phyloP scores from a whole-genome alignment of 164 flowering plant genomes.

The Chimonanthus salicifolius region DNA sequence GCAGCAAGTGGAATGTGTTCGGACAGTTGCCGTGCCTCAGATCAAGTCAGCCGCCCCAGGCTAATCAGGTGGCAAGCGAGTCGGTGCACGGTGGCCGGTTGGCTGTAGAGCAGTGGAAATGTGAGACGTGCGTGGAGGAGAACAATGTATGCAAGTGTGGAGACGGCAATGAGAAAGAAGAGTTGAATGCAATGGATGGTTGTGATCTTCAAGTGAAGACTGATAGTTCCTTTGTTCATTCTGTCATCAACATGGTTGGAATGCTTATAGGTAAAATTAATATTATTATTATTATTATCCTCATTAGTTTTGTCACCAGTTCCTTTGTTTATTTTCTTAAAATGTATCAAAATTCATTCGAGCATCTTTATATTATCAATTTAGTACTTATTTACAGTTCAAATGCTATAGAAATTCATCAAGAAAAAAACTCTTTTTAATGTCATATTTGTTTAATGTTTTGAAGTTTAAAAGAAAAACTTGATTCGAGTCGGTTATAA shows the following conservation, averaged over 20 bases:
- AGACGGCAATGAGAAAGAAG: conserved; percentile 3
- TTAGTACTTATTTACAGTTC: too few relatives aligned
- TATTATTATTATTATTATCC: neutral
- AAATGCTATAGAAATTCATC: too few relatives aligned
- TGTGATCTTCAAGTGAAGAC: conserved; percentile 20
- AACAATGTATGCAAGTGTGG: conserved; percentile 30
- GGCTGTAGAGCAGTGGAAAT: conserved; percentile 13
- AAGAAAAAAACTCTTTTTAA: too few relatives aligned
- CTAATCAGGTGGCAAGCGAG: conserved; percentile 34
- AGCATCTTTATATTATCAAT: too few relatives aligned
- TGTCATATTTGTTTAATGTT: too few relatives aligned
- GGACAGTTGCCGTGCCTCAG: neutral
- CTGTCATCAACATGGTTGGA: conserved; percentile 71
- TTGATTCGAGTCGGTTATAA: too few relatives aligned
- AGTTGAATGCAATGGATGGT: conserved; percentile 6
- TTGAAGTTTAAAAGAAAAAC: too few relatives aligned
- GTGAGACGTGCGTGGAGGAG: conserved; percentile 44
- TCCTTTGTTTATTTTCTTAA: too few relatives aligned
- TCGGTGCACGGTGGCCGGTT: conserved; percentile 20
- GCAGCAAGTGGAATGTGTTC: conserved; percentile 5
- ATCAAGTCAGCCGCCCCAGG: conserved; percentile 5
- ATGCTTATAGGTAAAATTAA: conserved; percentile 71
- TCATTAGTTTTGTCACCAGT: neutral
- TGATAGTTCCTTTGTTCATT: conserved; percentile 47
- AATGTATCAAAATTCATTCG: too few relatives aligned